Evolutionary conservation across 225 moss, liverwort and hornwort species (phyloP), one percentile per base, ranked within the genome.

Genomic region (Ulota crispa): DNA sequence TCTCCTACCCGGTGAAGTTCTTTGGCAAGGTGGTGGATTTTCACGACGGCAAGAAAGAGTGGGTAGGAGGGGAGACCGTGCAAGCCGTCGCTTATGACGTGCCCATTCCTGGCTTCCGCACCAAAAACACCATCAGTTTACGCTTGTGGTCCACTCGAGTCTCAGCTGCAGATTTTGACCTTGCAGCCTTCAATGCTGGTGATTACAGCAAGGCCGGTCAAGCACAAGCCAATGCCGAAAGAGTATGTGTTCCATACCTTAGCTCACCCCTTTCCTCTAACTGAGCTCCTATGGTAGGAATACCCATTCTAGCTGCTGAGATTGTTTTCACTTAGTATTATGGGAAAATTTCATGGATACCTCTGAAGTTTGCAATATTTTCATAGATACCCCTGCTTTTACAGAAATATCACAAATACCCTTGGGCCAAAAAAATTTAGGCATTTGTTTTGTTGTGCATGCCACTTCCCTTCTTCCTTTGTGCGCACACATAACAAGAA

Each of bases 31-130:
- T 91, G 31, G 83, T 91, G 1, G 94, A 95, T 7, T 87, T 86
- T 27, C 61, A 83, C 28, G 84, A 89, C 68, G 94, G 94, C 20
- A 95, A 88, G 85, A 94, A 95, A 78, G 86, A 94, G 76, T 99
- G 99, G 99, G 88, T 93, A 28, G 99, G 88, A 37, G 96, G 99
- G 1, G 99, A 99, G 83, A 92, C 84, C 75, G 92, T 99, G 43
- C 85, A 70, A 19, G 96, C 93, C n/a, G 64, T 90, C 72, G 99
- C 99, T 8, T 99, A 94, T 43, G 96, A 99, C 79, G 96, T 99
- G 39, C 99, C 99, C 66, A 96, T 99, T 71, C 93, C 99, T 37
- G 99, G 99, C 9, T 99, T 87, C 57, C 87, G 86, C 82, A 99
- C 99, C 34, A 93, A 91, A 72, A 99, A 99, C 42, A 93, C 93